A percentile compares a stretch with the other conserved stretches of the same genome.
These are phyloP conservation scores for Kurtzmaniella cleridarum DNA, from an alignment of 805 yeast genomes.

Conservation along the genomic window DNA sequence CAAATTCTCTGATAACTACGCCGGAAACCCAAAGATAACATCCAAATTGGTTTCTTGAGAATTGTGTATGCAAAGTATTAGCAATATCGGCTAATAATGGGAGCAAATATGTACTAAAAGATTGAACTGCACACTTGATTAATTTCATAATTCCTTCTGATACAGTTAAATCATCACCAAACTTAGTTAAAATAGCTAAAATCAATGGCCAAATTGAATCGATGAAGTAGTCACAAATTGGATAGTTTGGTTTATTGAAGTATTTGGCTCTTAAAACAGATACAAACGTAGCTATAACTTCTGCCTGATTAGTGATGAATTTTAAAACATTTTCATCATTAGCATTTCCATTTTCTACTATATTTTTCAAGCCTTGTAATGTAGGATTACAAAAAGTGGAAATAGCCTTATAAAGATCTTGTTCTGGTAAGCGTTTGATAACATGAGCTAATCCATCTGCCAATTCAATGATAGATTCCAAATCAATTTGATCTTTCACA, in stretches of 20 bases:
- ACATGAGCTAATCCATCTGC: slow-evolving; percentile 89
- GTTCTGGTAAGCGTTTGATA: slow-evolving; percentile 53
- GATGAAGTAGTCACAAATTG: slow-evolving; percentile 47
- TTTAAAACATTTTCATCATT: slow-evolving; percentile 35
- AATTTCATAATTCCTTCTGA: slow-evolving; percentile 74
- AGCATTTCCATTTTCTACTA: slow-evolving; percentile 11
- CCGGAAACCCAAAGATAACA: slow-evolving; percentile 92
- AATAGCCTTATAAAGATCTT: slow-evolving; percentile 47
- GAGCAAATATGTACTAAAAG: slow-evolving; percentile 49
- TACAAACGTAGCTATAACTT: slow-evolving; percentile 57
- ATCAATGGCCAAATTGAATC: slow-evolving; percentile 58
- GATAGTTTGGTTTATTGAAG: slow-evolving; percentile 36
- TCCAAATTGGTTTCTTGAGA: slow-evolving; percentile 63
- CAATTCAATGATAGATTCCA: slow-evolving; percentile 68
- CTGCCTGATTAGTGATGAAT: slow-evolving; percentile 62
- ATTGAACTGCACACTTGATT: slow-evolving; percentile 58
- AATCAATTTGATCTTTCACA: slow-evolving; percentile 49
- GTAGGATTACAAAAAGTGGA: slow-evolving; percentile 66
- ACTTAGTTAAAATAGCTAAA: slow-evolving; percentile 41
- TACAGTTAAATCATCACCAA: slow-evolving; percentile 55
- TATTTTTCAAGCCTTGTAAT: slow-evolving; percentile 38
- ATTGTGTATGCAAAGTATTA: slow-evolving; percentile 62
- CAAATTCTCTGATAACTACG: slow-evolving; percentile 66
- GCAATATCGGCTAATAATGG: slow-evolving; percentile 64
- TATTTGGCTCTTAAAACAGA: slow-evolving; percentile 48